Evolutionary conservation across 768 basidiomycete species (phyloP).

Genomic region (Pisolithus sp.): DNA sequence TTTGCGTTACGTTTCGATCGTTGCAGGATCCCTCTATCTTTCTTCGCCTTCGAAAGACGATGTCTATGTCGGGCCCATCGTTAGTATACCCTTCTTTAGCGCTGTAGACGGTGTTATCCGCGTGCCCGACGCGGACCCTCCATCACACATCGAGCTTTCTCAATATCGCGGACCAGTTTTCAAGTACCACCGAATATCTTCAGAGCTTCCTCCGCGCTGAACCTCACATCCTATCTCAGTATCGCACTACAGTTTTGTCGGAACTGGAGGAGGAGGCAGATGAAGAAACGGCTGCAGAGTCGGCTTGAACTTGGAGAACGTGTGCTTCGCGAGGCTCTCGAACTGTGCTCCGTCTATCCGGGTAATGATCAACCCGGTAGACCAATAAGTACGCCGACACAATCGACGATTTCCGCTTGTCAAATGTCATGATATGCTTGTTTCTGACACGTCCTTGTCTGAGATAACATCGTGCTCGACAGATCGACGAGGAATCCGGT

Average conservation of each 20-base stretch:
- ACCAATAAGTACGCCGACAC: not conserved
- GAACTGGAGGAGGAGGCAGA: not conserved
- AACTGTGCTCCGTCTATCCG: not conserved
- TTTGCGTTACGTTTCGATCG: not conserved
- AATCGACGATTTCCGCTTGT: slow-evolving; percentile 1
- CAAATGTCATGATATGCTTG: slow-evolving; percentile 1
- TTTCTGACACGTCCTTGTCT: not conserved
- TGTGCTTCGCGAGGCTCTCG: not conserved
- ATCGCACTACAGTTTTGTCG: no score
- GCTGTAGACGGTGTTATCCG: no score
- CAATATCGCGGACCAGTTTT: not conserved
- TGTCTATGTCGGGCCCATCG: not conserved
- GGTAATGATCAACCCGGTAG: not conserved
- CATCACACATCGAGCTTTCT: no score
- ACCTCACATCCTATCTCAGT: not conserved
- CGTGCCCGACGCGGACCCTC: no score
- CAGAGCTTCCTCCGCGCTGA: not conserved
- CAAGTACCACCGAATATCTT: not conserved
- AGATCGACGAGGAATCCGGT: not conserved
- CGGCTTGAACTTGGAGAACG: slow-evolving; percentile 4
- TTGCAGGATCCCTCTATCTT: not conserved
- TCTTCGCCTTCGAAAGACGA: not conserved
- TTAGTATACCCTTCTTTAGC: not conserved
- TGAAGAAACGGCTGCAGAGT: not conserved
- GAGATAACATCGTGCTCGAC: not conserved